A percentile compares a stretch with the other conserved stretches of the same genome.
phyloP scores from a whole-genome alignment of 139 green algal species.

The Chlorella vulgaris region DNA sequence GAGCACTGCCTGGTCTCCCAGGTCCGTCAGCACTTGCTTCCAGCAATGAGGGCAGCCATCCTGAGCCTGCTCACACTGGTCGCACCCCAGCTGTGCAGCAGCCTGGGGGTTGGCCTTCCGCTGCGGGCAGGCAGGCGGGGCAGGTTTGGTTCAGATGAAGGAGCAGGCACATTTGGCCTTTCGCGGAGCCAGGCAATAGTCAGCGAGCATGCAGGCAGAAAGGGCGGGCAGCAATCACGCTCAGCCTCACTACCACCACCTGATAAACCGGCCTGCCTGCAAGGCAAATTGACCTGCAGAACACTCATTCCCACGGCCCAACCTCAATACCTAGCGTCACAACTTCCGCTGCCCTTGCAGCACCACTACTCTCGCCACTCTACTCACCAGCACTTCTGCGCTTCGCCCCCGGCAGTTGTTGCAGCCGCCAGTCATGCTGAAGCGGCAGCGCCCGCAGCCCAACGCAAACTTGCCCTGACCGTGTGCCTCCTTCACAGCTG shows the following conservation, averaged over 20 bases:
- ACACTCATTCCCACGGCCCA: no score
- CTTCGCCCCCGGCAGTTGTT: conserved; percentile 13
- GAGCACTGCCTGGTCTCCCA: conserved; percentile 4
- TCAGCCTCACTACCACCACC: no score
- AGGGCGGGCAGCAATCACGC: no score
- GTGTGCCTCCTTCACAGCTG: background rate
- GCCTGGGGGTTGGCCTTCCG: background rate
- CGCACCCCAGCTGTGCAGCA: conserved; percentile 6
- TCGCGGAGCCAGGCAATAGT: no score
- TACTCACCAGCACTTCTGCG: conserved; percentile 17
- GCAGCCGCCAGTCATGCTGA: conserved; percentile 20
- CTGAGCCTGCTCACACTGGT: background rate
- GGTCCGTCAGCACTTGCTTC: background rate
- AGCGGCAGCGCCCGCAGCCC: conserved; percentile 29
- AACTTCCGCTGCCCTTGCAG: no score
- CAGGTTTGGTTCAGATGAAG: background rate
- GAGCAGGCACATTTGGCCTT: no score
- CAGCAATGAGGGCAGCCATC: conserved; percentile 32
- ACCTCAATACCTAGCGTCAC: no score
- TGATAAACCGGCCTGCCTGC: no score
- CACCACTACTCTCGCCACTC: no score
- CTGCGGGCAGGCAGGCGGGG: background rate
- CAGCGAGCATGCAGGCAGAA: no score
- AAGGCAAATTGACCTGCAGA: no score
- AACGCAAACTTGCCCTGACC: background rate